phyloP scores from a whole-genome alignment of 805 yeast species.

The Barnettozyma pratensis region DNA sequence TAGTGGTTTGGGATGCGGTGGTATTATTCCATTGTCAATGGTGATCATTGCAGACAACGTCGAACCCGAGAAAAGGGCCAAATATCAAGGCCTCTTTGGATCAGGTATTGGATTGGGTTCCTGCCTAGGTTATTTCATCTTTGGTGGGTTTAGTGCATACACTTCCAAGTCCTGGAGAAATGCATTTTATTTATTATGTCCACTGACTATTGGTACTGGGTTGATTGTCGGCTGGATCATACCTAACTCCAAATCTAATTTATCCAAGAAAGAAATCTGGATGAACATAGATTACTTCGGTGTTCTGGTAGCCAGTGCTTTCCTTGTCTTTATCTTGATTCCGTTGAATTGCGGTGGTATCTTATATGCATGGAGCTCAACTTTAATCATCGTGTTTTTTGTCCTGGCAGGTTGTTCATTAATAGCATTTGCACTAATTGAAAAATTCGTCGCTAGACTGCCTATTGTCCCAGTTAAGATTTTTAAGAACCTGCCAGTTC shows the following conservation, averaged over 20 bases:
- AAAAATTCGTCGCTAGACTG: constrained; percentile 39
- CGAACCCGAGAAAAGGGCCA: constrained; percentile 47
- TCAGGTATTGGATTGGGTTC: constrained; percentile 45
- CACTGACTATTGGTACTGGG: constrained; percentile 26
- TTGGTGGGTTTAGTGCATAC: constrained; percentile 31
- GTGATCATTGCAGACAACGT: constrained; percentile 50
- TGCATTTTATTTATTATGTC: constrained; percentile 34
- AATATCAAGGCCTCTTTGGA: constrained; percentile 52
- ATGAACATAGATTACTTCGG: constrained; percentile 48
- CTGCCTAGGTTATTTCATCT: constrained; percentile 36
- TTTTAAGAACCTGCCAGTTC: constrained; percentile 32
- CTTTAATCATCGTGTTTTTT: constrained; percentile 28
- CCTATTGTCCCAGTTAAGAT: constrained; percentile 51
- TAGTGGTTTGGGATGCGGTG: constrained; percentile 49
- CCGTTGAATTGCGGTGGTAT: constrained; percentile 55
- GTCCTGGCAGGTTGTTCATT: constrained; percentile 32
- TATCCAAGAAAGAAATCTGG: constrained; percentile 34
- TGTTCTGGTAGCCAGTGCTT: constrained; percentile 38
- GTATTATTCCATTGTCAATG: constrained; percentile 46
- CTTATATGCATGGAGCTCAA: constrained; percentile 41
- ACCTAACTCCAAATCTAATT: constrained; percentile 27
- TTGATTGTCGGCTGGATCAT: constrained; percentile 19
- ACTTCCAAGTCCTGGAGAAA: constrained; percentile 32
- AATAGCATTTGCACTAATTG: constrained; percentile 37
- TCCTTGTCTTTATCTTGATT: constrained; percentile 41